Percentiles rank a stretch among this genome's conserved stretches.
phyloP scores from a whole-genome alignment of 2,329 filamentous ascomycete genomes.

The Fulvia fulva region DNA sequence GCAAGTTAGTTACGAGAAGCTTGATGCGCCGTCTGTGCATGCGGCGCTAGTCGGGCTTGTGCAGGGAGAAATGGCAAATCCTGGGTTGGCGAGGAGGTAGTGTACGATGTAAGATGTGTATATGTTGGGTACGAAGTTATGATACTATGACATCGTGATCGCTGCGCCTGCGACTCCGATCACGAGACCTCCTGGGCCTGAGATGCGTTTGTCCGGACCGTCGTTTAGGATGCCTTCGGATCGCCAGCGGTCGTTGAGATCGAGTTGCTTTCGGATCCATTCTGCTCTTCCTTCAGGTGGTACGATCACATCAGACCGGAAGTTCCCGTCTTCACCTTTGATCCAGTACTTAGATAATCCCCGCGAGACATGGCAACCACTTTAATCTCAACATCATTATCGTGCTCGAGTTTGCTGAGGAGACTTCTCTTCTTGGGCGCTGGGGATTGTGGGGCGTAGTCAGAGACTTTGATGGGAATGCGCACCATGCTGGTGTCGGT shows the following conservation, averaged over 20 bases:
- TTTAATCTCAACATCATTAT: conserved; percentile 2
- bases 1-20: conserved; percentile 12
- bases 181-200: background rate
- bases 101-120: background rate
- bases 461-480: conserved; percentile 18
- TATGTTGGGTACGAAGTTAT: background rate
- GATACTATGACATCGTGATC: no score
- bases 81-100: conserved; percentile 14
- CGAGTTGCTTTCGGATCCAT: conserved; percentile 18
- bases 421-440: conserved; percentile 4
- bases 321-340: conserved; percentile 21
- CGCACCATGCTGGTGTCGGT: conserved; percentile 19
- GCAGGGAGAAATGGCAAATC: conserved; percentile 23
- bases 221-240: background rate
- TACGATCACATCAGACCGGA: conserved; percentile 11
- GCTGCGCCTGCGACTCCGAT: no score
- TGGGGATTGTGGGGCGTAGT: background rate
- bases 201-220: background rate
- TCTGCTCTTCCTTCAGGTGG: conserved; percentile 17
- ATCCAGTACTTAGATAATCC: conserved; percentile 24
- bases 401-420: background rate
- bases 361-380: conserved; percentile 20
- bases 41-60: conserved; percentile 30
- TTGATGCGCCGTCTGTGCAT: conserved; percentile 26
- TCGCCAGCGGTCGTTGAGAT: background rate